Evolutionary conservation across 2,329 filamentous ascomycete genomes (phyloP).

Genomic region (Endocalyx cinctus): DNA sequence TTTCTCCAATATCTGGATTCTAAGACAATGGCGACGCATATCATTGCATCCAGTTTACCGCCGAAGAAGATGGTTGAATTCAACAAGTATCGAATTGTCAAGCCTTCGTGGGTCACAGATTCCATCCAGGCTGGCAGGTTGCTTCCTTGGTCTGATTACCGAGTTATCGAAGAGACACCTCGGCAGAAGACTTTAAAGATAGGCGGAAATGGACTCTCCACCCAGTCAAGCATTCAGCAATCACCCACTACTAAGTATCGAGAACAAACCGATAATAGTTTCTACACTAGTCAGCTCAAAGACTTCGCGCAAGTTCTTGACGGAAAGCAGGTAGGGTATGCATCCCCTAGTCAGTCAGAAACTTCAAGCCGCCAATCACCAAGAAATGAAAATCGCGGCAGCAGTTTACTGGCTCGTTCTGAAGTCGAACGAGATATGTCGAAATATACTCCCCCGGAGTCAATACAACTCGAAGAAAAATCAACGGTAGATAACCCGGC

Average conservation of each 20-base stretch:
- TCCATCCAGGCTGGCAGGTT: slow-evolving; percentile 77
- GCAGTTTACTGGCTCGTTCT: neutral
- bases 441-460: too few relatives aligned
- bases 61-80: slow-evolving; percentile 93
- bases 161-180: slow-evolving; percentile 78
- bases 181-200: slow-evolving; percentile 72
- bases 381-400: neutral
- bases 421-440: too few relatives aligned
- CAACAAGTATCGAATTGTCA: slow-evolving; percentile 81
- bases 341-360: slow-evolving; percentile 13
- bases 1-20: slow-evolving; percentile 93
- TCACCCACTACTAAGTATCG: slow-evolving; percentile 58
- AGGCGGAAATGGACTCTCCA: slow-evolving; percentile 58
- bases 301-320: slow-evolving; percentile 18
- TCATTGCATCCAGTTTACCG: slow-evolving; percentile 84
- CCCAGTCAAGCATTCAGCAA: slow-evolving; percentile 55
- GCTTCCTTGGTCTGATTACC: slow-evolving; percentile 81
- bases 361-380: slow-evolving; percentile 1
- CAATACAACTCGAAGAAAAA: too few relatives aligned
- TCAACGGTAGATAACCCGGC: slow-evolving; percentile 1
- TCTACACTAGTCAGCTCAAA: slow-evolving; percentile 72
- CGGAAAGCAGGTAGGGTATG: slow-evolving; percentile 9
- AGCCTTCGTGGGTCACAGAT: slow-evolving; percentile 90
- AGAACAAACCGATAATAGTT: slow-evolving; percentile 77
- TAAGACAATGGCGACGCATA: slow-evolving; percentile 93